Percentiles rank a stretch among this genome's conserved stretches.
Evolutionary conservation across 2,329 filamentous ascomycete species (phyloP).

Genomic region (Botrytis squamosa): DNA sequence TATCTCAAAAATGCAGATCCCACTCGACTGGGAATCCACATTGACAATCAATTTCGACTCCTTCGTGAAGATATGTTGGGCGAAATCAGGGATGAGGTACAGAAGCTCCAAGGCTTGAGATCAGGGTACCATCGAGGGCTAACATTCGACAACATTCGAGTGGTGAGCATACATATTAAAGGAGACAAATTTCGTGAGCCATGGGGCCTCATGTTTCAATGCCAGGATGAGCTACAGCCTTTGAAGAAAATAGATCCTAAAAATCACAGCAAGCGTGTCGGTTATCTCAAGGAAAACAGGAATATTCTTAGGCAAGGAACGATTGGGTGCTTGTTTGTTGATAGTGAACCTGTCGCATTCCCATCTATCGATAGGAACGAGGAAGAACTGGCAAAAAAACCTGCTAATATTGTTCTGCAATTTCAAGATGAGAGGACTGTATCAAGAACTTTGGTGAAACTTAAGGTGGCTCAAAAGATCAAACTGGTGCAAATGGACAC

Average conservation of each 20-base stretch:
- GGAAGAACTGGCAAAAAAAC: slow-evolving; percentile 44
- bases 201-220: slow-evolving; percentile 45
- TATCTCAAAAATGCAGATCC: slow-evolving; percentile 46
- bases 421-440: slow-evolving; percentile 50
- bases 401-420: slow-evolving; percentile 51
- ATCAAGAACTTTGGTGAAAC: slow-evolving; percentile 46
- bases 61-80: slow-evolving; percentile 69
- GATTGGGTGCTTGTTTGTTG: slow-evolving; percentile 59
- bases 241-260: slow-evolving; percentile 38
- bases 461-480: slow-evolving; percentile 42
- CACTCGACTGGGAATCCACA: slow-evolving; percentile 49
- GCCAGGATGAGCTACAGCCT: slow-evolving; percentile 46
- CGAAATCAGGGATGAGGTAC: slow-evolving; percentile 62
- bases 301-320: slow-evolving; percentile 57
- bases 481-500: slow-evolving; percentile 62
- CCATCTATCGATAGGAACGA: slow-evolving; percentile 55
- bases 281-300: slow-evolving; percentile 48
- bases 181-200: slow-evolving; percentile 34
- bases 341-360: slow-evolving; percentile 57
- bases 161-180: slow-evolving; percentile 27
- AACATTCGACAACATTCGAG: slow-evolving; percentile 38
- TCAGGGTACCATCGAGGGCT: slow-evolving; percentile 44
- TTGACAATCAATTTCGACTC: slow-evolving; percentile 72
- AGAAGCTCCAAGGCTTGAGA: slow-evolving; percentile 50
- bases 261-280: slow-evolving; percentile 40